These are phyloP conservation scores for Lentinus brumalis DNA, from an alignment of 768 basidiomycete genomes.

Conservation along the genomic window DNA sequence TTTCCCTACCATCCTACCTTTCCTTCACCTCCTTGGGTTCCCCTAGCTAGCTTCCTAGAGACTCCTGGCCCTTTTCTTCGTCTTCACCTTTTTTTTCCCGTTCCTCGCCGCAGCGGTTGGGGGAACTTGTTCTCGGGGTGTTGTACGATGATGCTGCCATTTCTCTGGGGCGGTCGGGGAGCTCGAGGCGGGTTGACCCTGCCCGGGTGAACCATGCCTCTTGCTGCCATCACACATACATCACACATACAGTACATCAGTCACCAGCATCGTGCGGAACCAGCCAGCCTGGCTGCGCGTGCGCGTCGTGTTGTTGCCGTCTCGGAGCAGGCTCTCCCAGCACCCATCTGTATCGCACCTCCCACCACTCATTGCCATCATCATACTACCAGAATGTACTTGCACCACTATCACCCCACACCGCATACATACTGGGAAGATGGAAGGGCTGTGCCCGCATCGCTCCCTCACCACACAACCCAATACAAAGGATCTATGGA, in stretches of 20 bases:
- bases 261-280: not conserved
- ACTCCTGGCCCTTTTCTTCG: conserved; percentile 5
- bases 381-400: not conserved
- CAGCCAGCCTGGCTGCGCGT: not conserved
- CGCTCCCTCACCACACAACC: conserved; percentile 10
- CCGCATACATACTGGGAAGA: conserved; percentile 6
- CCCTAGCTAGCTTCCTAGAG: not conserved
- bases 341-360: conserved; percentile 1
- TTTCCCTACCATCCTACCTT: conserved; percentile 5
- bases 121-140: conserved; percentile 16
- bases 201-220: conserved; percentile 16
- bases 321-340: conserved; percentile 15
- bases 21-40: not conserved
- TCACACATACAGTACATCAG: not conserved
- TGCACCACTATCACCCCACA: conserved; percentile 1
- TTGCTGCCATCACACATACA: not conserved
- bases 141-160: conserved; percentile 20
- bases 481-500: conserved; percentile 11
- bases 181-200: conserved; percentile 19
- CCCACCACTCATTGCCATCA: conserved; percentile 16
- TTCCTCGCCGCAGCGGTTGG: conserved; percentile 14
- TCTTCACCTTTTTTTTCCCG: conserved; percentile 7
- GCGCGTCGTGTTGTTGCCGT: conserved; percentile 3
- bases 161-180: conserved; percentile 12
- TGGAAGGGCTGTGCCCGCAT: conserved; percentile 22